These are phyloP conservation scores for Pythium scleroteichum DNA, from an alignment of 352 stramenopile genomes.

Conservation along the genomic window DNA sequence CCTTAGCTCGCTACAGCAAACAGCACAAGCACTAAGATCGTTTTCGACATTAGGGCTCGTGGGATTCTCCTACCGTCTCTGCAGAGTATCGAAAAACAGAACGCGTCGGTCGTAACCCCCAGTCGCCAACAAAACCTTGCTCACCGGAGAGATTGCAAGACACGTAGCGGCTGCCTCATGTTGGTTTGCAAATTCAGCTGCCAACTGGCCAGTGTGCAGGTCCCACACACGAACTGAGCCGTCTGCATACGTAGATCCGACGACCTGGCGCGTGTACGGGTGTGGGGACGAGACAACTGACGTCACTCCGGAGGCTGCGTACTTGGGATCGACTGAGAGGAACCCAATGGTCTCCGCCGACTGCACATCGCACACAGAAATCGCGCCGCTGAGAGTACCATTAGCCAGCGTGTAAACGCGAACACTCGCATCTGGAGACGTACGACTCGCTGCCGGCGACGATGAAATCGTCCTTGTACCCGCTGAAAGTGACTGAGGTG, in stretches of 20 bases:
- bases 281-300: constrained; percentile 60
- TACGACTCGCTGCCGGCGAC: constrained; percentile 72
- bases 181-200: constrained; percentile 53
- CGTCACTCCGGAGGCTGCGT: constrained; percentile 53
- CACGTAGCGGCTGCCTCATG: constrained; percentile 59
- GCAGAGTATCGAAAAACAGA: constrained; percentile 70
- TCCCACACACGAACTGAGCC: constrained; percentile 74
- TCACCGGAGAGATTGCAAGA: constrained; percentile 65
- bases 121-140: constrained; percentile 62
- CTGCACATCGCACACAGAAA: constrained; percentile 67
- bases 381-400: constrained; percentile 40
- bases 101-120: constrained; percentile 66
- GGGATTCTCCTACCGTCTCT: constrained; percentile 45
- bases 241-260: constrained; percentile 61
- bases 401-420: too few relatives aligned
- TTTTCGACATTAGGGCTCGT: neutral
- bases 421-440: neutral
- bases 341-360: constrained; percentile 50
- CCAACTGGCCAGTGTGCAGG: constrained; percentile 49
- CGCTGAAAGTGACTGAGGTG: constrained; percentile 64
- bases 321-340: constrained; percentile 45
- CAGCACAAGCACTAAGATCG: neutral
- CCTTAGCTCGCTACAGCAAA: constrained; percentile 41
- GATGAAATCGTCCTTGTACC: constrained; percentile 73
- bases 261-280: constrained; percentile 52